Evolutionary conservation across 208 protist species (phyloP).

Genomic region (Trypanosoma theileri): DNA sequence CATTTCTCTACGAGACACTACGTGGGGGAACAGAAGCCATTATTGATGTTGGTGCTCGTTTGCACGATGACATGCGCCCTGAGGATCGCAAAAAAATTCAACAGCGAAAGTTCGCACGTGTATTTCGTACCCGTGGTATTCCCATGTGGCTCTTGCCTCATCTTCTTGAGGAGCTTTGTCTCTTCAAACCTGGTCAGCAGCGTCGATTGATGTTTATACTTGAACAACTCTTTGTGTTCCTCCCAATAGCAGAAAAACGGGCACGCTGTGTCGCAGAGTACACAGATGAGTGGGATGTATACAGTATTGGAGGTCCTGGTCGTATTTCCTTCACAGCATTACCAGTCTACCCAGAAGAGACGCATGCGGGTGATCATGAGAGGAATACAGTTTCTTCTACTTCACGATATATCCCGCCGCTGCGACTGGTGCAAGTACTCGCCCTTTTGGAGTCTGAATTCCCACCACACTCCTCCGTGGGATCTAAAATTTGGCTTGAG

Average conservation of each 20-base stretch:
- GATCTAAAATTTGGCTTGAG: conserved; percentile 73
- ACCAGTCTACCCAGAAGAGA: conserved; percentile 45
- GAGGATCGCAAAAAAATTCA: conserved; percentile 58
- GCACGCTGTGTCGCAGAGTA: conserved; percentile 56
- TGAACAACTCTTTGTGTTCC: conserved; percentile 60
- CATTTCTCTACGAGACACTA: conserved; percentile 57
- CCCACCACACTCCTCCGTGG: conserved; percentile 68
- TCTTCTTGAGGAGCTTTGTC: conserved; percentile 72
- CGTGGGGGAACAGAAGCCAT: conserved; percentile 50
- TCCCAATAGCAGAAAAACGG: conserved; percentile 57
- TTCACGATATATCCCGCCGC: conserved; percentile 45
- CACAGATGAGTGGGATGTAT: conserved; percentile 61
- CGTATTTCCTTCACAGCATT: conserved; percentile 48
- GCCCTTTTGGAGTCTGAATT: conserved; percentile 72
- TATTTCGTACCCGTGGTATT: conserved; percentile 61
- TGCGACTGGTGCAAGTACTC: conserved; percentile 70
- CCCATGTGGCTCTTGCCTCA: conserved; percentile 72
- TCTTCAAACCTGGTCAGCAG: conserved; percentile 63
- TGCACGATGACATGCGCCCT: conserved; percentile 75
- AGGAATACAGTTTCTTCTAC: neutral
- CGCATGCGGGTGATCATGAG: neutral
- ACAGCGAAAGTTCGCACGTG: conserved; percentile 53
- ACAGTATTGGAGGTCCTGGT: conserved; percentile 56
- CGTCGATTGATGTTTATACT: conserved; percentile 73
- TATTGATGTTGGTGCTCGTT: conserved; percentile 41